Percentiles rank a stretch among this genome's conserved stretches.
Evolutionary conservation across 2,329 filamentous ascomycete species (phyloP).

Genomic region (Fusarium longipes): DNA sequence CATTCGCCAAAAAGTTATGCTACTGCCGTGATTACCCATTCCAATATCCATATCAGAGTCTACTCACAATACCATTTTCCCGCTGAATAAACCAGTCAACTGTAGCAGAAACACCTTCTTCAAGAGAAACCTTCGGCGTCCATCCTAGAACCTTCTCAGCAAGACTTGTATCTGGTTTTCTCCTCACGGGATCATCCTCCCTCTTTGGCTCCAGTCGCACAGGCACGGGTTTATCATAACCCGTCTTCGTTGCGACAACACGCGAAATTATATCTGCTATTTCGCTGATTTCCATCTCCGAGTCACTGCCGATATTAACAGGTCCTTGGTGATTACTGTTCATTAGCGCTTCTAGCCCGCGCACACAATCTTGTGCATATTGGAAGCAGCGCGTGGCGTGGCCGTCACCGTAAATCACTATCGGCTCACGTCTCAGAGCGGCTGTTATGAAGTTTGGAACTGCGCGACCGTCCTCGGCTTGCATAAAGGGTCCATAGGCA

Average conservation of each 20-base stretch:
- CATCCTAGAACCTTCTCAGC: conserved; percentile 24
- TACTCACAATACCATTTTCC: conserved; percentile 16
- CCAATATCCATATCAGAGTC: not conserved
- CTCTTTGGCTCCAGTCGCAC: conserved; percentile 21
- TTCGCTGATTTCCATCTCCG: conserved; percentile 28
- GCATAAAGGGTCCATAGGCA: conserved; percentile 35
- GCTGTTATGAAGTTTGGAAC: conserved; percentile 39
- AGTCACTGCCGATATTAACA: conserved; percentile 36
- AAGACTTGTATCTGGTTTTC: conserved; percentile 32
- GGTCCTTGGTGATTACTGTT: conserved; percentile 33
- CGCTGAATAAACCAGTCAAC: conserved; percentile 38
- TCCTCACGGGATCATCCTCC: conserved; percentile 32
- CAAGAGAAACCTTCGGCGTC: conserved; percentile 17
- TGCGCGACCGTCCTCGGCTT: conserved; percentile 23
- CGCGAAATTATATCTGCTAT: conserved; percentile 29
- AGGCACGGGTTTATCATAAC: conserved; percentile 8
- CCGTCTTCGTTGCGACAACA: conserved; percentile 25
- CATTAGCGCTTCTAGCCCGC: conserved; percentile 28
- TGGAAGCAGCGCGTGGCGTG: conserved; percentile 35
- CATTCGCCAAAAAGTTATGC: not conserved
- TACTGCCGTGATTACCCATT: not conserved
- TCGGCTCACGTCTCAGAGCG: conserved; percentile 25
- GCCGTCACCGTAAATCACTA: conserved; percentile 35
- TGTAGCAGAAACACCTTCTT: conserved; percentile 29
- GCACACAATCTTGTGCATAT: conserved; percentile 22